These are phyloP conservation scores for Pilaira anomala DNA, from an alignment of 192 early-diverging fungal genomes.

Conservation along the genomic window DNA sequence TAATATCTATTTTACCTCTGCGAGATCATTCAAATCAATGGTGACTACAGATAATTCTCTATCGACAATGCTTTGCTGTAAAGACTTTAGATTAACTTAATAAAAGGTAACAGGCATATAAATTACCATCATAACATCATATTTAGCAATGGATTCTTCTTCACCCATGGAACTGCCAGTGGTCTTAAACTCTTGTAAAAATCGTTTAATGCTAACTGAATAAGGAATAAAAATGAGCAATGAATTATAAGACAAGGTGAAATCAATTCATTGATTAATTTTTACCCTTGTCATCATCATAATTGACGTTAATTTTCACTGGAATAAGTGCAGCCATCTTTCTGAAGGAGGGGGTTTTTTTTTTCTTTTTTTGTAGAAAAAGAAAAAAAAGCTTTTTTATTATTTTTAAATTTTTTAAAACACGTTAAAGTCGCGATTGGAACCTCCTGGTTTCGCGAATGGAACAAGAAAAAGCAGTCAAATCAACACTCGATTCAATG, in stretches of 20 bases:
- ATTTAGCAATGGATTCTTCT: slow-evolving; percentile 33
- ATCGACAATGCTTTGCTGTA: slow-evolving; percentile 64
- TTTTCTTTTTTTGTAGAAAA: too few relatives aligned
- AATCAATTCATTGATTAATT: not conserved
- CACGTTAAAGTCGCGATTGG: too few relatives aligned
- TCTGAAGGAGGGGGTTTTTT: not conserved
- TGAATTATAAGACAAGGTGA: not conserved
- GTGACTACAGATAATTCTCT: slow-evolving; percentile 56
- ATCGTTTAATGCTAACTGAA: slow-evolving; percentile 1
- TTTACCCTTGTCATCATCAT: slow-evolving; percentile 30
- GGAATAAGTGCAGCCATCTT: slow-evolving; percentile 32
- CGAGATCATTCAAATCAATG: slow-evolving; percentile 68
- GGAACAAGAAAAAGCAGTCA: too few relatives aligned
- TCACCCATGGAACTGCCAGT: slow-evolving; percentile 17
- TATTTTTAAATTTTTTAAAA: too few relatives aligned
- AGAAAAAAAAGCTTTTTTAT: too few relatives aligned
- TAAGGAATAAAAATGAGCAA: not conserved
- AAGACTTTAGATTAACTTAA: not conserved
- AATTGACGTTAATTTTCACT: slow-evolving; percentile 20
- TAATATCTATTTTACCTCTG: slow-evolving; percentile 35
- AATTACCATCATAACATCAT: slow-evolving; percentile 43
- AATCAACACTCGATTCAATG: too few relatives aligned
- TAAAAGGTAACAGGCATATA: not conserved
- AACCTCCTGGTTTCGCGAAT: too few relatives aligned
- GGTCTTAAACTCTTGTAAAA: slow-evolving; percentile 8